Conservation (phyloP, 352 stramenopile genomes). For the Globisporangium cystogenes region DNA sequence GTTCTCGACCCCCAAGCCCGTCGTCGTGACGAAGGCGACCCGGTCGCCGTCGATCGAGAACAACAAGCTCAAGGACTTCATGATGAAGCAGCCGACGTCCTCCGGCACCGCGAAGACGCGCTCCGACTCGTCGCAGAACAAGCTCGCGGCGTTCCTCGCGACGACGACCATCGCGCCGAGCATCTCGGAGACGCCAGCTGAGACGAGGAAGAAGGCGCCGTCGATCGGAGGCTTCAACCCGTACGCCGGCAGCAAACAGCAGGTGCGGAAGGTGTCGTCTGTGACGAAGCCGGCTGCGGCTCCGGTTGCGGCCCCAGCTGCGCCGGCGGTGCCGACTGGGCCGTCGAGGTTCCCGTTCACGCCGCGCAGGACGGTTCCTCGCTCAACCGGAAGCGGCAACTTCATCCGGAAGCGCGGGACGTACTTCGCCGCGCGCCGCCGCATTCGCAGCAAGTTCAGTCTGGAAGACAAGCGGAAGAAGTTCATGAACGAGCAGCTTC, state of each 20-base stretch:
- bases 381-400: slow-evolving; percentile 60
- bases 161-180: slow-evolving; percentile 41
- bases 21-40: not conserved
- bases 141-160: slow-evolving; percentile 74
- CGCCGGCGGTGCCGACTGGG: not conserved
- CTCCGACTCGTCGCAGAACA: slow-evolving; percentile 56
- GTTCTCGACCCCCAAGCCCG: slow-evolving; percentile 14
- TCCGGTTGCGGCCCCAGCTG: slow-evolving; percentile 3
- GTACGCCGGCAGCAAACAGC: slow-evolving; percentile 5
- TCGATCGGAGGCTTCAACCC: slow-evolving; percentile 30
- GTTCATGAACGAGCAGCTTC: slow-evolving; percentile 82
- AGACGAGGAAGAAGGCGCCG: slow-evolving; percentile 10
- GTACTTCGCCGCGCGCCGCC: slow-evolving; percentile 46
- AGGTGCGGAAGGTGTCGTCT: not conserved
- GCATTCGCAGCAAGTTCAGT: slow-evolving; percentile 55
- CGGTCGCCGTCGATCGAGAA: slow-evolving; percentile 14
- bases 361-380: slow-evolving; percentile 40
- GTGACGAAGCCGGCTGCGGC: not conserved
- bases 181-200: slow-evolving; percentile 11
- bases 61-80: slow-evolving; percentile 78
- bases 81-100: slow-evolving; percentile 55
- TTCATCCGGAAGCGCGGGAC: slow-evolving; percentile 76
- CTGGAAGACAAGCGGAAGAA: slow-evolving; percentile 74
- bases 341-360: slow-evolving; percentile 39
- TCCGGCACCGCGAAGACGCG: slow-evolving; percentile 33